A percentile compares a stretch with the other conserved stretches of the same genome.
Evolutionary conservation across 2,329 filamentous ascomycete genomes (phyloP).

Genomic region (Colletotrichum sp.): DNA sequence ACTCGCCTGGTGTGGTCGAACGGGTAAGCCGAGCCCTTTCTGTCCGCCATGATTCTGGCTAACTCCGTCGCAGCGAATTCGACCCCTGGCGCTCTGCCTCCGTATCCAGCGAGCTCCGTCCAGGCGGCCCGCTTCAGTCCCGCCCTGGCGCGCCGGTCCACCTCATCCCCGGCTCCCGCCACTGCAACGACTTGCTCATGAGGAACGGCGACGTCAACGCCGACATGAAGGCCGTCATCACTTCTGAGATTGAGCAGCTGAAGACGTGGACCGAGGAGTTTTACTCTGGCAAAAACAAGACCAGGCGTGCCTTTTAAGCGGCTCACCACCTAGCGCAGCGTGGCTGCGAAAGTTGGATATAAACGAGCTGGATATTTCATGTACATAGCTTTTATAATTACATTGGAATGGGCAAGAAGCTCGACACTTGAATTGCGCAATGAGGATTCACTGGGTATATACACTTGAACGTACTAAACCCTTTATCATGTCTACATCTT

Average conservation of each 20-base stretch:
- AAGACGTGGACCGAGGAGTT: slow-evolving; percentile 60
- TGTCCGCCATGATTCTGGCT: not conserved
- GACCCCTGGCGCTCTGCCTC: slow-evolving; percentile 65
- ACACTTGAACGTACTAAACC: too few relatives aligned
- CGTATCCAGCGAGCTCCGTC: slow-evolving; percentile 57
- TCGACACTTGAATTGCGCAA: too few relatives aligned
- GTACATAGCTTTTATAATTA: too few relatives aligned
- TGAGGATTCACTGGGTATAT: too few relatives aligned
- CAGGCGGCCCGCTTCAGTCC: slow-evolving; percentile 56
- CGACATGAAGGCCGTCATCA: slow-evolving; percentile 47
- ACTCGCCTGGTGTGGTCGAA: slow-evolving; percentile 64
- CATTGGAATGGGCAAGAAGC: too few relatives aligned
- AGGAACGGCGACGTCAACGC: slow-evolving; percentile 50
- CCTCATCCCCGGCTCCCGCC: slow-evolving; percentile 57
- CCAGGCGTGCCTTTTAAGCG: not conserved
- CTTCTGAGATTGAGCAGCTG: slow-evolving; percentile 53
- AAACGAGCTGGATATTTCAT: not conserved
- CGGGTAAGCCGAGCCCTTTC: slow-evolving; percentile 32
- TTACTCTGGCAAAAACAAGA: slow-evolving; percentile 26
- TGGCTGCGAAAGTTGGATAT: too few relatives aligned
- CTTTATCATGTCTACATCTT: too few relatives aligned
- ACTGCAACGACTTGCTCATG: slow-evolving; percentile 59
- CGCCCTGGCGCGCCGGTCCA: slow-evolving; percentile 53
- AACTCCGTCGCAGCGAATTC: slow-evolving; percentile 43
- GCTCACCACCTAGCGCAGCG: not conserved